Percentiles rank a stretch among this genome's conserved stretches.
phyloP scores from a whole-genome alignment of 495 filamentous ascomycete species.

The Aspergillus ellipticus region DNA sequence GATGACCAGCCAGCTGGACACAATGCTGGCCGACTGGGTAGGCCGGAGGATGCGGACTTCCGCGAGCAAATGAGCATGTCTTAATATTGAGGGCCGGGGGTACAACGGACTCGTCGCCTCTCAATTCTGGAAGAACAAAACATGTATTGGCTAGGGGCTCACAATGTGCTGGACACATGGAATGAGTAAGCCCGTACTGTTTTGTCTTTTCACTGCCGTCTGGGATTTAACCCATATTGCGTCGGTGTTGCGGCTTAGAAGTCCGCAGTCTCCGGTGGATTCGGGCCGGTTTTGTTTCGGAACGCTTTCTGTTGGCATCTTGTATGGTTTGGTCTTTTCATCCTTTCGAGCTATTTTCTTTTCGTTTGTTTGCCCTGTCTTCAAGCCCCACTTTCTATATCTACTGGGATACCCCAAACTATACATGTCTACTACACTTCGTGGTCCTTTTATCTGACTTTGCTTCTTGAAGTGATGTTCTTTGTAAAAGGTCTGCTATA shows the following conservation, averaged over 20 bases:
- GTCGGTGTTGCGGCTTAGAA: background rate
- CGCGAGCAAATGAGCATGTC: conserved; percentile 12
- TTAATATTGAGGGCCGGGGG: background rate
- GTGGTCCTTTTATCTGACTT: conserved; percentile 1
- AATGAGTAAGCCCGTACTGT: conserved; percentile 8
- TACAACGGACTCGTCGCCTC: background rate
- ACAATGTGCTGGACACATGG: conserved; percentile 28
- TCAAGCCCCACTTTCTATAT: background rate
- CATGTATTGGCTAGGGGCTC: conserved; percentile 15
- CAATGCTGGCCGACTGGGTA: conserved; percentile 80
- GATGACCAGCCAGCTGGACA: conserved; percentile 79
- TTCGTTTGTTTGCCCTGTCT: background rate
- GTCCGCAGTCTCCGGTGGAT: background rate
- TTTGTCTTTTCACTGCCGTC: background rate
- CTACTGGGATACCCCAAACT: conserved; percentile 19
- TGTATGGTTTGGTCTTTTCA: background rate
- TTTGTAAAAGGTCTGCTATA: background rate
- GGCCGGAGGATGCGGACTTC: conserved; percentile 48
- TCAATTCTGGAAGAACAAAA: background rate
- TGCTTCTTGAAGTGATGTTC: conserved; percentile 3
- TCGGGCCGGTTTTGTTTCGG: background rate
- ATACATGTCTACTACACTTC: background rate
- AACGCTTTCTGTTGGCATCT: background rate
- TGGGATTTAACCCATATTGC: background rate
- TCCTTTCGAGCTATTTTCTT: conserved; percentile 3